A percentile compares a stretch with the other conserved stretches of the same genome.
These are phyloP conservation scores for Streptanthus diversifolius DNA, from an alignment of 345 rosid species.

Conservation along the genomic window DNA sequence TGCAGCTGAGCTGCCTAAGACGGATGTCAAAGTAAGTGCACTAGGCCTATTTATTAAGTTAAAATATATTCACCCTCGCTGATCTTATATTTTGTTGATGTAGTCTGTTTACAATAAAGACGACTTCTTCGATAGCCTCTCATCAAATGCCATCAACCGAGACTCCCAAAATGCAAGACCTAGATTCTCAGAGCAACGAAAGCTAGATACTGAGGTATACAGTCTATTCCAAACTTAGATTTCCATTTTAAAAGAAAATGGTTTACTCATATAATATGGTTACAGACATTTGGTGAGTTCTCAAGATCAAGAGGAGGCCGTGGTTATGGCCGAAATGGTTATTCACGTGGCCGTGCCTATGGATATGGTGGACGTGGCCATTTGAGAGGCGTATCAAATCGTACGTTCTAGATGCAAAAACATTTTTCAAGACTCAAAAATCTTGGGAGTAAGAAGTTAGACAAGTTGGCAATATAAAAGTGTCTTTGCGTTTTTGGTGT, in stretches of 20 bases:
- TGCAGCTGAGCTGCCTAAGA: conserved; percentile 47
- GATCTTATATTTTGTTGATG: conserved; percentile 13
- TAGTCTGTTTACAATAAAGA: conserved; percentile 84
- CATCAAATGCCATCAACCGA: conserved; percentile 45
- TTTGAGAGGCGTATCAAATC: not conserved
- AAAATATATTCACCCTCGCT: not conserved
- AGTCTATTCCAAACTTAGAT: not conserved
- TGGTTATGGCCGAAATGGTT: not conserved
- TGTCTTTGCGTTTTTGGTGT: not conserved
- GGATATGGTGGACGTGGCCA: conserved; percentile 13
- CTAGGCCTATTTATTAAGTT: not conserved
- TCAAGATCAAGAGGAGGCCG: conserved; percentile 15
- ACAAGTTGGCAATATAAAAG: not conserved
- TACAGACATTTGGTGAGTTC: conserved; percentile 69
- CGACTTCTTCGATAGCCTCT: conserved; percentile 85
- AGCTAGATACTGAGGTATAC: conserved; percentile 76
- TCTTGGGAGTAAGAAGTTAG: not conserved
- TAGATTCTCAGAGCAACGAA: conserved; percentile 78
- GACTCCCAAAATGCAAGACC: conserved; percentile 62
- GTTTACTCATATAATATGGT: not conserved
- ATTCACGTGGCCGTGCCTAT: not conserved
- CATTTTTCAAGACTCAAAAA: not conserved
- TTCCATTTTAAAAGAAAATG: not conserved
- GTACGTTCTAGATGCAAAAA: not conserved
- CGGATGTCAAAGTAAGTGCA: conserved; percentile 42